A percentile compares a stretch with the other conserved stretches of the same genome.
These are phyloP conservation scores for Brassica incana DNA, from an alignment of 345 rosid genomes.

Conservation along the genomic window DNA sequence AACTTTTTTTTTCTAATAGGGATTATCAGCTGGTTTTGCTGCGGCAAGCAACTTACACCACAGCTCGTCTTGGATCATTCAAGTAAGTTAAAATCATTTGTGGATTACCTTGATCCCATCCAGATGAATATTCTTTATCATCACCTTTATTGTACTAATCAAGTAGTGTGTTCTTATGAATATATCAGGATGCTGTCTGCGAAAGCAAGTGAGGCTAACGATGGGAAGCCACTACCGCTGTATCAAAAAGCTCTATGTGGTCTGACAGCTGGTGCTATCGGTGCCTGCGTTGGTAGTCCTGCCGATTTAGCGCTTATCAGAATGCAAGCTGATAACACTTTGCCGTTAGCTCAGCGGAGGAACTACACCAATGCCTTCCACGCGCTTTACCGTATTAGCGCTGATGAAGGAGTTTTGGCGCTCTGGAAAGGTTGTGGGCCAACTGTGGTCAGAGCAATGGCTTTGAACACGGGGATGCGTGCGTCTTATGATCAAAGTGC, in stretches of 20 bases:
- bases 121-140: background rate
- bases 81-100: conserved; percentile 49
- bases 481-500: conserved; percentile 98
- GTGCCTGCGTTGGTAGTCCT: conserved; percentile 87
- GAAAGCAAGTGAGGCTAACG: conserved; percentile 86
- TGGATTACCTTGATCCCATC: background rate
- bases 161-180: conserved; percentile 7
- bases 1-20: conserved; percentile 45
- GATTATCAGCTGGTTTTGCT: conserved; percentile 89
- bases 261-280: conserved; percentile 98
- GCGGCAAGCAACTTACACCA: conserved; percentile 97
- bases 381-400: conserved; percentile 71
- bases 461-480: conserved; percentile 99
- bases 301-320: conserved; percentile 98
- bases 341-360: conserved; percentile 91
- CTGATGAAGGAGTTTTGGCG: conserved; percentile 92
- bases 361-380: conserved; percentile 92
- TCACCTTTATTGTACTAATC: background rate
- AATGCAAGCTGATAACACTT: conserved; percentile 97
- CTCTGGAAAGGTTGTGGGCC: conserved; percentile 99
- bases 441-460: conserved; percentile 99
- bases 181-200: conserved; percentile 73
- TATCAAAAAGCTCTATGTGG: conserved; percentile 98
- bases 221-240: conserved; percentile 94
- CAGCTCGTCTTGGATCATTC: conserved; percentile 97